A percentile compares a stretch with the other conserved stretches of the same genome.
Evolutionary conservation across 106 monocot species (phyloP).

Genomic region (Phalaenopsis equestris): DNA sequence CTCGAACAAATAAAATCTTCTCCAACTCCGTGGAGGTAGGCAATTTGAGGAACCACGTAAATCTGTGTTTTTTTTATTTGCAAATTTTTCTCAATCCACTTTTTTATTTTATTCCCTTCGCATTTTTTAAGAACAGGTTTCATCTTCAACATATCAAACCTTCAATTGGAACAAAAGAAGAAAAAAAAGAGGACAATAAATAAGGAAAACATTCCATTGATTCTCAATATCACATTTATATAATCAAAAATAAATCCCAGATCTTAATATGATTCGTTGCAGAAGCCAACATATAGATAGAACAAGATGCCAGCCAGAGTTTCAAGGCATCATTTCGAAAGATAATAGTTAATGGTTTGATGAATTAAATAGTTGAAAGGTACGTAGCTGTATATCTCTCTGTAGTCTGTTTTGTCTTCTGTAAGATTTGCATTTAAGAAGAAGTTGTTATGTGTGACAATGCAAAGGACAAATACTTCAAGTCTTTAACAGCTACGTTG

Average conservation of each 20-base stretch:
- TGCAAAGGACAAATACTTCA: neutral
- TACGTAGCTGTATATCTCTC: no score
- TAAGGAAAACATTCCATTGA: neutral
- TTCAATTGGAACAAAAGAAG: neutral
- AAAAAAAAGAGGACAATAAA: neutral
- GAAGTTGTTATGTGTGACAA: neutral
- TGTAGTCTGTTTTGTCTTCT: neutral
- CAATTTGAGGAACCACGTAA: no score
- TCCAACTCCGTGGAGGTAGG: no score
- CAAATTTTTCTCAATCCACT: no score
- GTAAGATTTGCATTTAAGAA: neutral
- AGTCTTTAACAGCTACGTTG: neutral
- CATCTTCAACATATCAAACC: neutral
- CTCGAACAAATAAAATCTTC: no score
- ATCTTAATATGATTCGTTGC: neutral
- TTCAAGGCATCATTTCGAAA: neutral
- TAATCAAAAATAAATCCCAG: neutral
- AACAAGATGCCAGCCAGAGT: neutral
- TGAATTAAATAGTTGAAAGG: neutral
- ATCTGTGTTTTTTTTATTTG: no score
- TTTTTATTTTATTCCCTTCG: no score
- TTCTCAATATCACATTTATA: neutral
- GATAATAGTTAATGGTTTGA: no score
- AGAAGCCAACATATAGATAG: neutral
- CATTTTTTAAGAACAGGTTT: no score